These are phyloP conservation scores for Quercus berberidifolia DNA, from an alignment of 306 rosid genomes.

Conservation along the genomic window DNA sequence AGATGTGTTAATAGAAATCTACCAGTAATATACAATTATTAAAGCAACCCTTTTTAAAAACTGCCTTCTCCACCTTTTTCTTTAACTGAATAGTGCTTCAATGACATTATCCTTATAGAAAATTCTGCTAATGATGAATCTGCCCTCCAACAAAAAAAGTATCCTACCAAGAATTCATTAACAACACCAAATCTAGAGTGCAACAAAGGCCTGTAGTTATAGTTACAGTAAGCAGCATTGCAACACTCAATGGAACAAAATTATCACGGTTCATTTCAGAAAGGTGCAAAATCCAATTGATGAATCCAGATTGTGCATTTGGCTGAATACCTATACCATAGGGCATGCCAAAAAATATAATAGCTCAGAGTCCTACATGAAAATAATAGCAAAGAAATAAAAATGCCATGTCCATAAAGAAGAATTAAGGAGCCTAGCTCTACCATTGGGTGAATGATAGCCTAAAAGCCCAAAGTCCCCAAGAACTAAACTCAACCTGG, in stretches of 20 bases:
- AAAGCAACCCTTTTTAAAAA: neutral
- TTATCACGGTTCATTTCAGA: neutral
- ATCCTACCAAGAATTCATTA: neutral
- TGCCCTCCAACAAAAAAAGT: neutral
- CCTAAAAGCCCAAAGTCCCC: neutral
- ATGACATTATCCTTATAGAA: neutral
- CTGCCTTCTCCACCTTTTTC: neutral
- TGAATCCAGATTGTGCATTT: neutral
- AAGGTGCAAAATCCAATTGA: neutral
- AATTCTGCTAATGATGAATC: neutral
- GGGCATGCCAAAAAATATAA: neutral
- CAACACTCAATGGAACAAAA: neutral
- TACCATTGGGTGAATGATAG: neutral
- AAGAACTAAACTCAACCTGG: neutral
- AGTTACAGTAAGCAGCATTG: neutral
- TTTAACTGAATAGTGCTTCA: neutral
- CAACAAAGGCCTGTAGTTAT: neutral
- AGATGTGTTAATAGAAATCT: neutral
- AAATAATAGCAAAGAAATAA: neutral
- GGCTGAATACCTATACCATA: neutral
- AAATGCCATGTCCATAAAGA: neutral
- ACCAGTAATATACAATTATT: neutral
- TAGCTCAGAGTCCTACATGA: neutral
- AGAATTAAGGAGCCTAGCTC: neutral
- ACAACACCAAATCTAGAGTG: neutral